Conservation (phyloP, 306 rosid species). For the Echinosophora koreensis region DNA sequence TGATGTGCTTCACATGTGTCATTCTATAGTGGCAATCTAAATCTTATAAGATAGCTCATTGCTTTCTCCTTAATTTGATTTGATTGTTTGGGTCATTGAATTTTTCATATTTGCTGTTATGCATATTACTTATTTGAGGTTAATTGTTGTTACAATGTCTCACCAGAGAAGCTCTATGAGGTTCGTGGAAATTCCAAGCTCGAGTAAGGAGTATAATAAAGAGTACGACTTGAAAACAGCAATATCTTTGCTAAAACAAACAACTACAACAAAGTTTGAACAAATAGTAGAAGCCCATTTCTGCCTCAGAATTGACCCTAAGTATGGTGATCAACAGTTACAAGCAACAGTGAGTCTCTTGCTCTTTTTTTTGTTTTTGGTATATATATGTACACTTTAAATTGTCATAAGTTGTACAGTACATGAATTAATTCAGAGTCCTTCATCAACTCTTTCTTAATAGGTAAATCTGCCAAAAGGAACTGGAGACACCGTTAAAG, state of each 20-base stretch:
- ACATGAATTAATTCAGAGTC: conserved; percentile 13
- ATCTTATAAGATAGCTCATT: neutral
- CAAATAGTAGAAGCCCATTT: conserved; percentile 97
- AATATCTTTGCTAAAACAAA: conserved; percentile 74
- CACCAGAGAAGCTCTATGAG: conserved; percentile 86
- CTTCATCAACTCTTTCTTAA: conserved; percentile 36
- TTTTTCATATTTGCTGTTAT: neutral
- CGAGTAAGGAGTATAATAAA: conserved; percentile 76
- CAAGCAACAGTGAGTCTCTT: conserved; percentile 88
- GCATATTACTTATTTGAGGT: neutral
- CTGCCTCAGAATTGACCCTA: conserved; percentile 97
- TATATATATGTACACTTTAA: conserved; percentile 25
- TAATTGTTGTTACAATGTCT: conserved; percentile 45
- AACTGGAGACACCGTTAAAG: conserved; percentile 88
- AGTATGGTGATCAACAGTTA: conserved; percentile 93
- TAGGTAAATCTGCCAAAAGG: conserved; percentile 99
- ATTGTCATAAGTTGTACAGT: neutral
- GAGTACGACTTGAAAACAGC: conserved; percentile 83
- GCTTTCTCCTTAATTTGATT: neutral
- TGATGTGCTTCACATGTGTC: neutral
- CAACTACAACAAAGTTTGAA: conserved; percentile 72
- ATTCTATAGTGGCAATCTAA: neutral
- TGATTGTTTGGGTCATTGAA: conserved; percentile 14
- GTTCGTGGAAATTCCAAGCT: conserved; percentile 90
- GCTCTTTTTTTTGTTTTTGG: conserved; percentile 36